Evolutionary conservation across 1,139 yeast genomes (phyloP).

Genomic region (Blastobotrys apis): DNA sequence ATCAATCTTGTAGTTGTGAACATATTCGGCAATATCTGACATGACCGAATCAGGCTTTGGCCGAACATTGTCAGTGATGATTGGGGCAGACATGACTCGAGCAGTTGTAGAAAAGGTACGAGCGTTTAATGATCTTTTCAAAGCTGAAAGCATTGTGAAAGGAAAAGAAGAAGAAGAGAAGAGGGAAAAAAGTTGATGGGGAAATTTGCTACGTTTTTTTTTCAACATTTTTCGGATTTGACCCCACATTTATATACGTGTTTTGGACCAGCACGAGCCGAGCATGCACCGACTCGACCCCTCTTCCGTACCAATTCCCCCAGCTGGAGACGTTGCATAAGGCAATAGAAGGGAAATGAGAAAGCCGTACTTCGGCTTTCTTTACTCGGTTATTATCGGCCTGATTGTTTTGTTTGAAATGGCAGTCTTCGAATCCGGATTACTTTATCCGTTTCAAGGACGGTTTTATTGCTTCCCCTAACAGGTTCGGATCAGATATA

Average conservation of each 20-base stretch:
- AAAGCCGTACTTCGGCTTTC: too few species aligned
- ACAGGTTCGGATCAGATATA: too few species aligned
- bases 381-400: too few species aligned
- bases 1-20: slow-evolving; percentile 45
- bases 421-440: too few species aligned
- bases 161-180: slow-evolving; percentile 2
- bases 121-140: slow-evolving; percentile 5
- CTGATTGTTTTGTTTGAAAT: too few species aligned
- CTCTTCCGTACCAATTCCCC: too few species aligned
- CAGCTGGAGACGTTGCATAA: too few species aligned
- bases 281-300: not conserved
- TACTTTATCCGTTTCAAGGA: too few species aligned
- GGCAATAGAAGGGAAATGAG: too few species aligned
- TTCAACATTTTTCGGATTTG: too few species aligned
- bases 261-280: too few species aligned
- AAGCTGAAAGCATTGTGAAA: slow-evolving; percentile 6
- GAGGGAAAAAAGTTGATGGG: not conserved
- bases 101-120: slow-evolving; percentile 11
- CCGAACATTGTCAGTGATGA: slow-evolving; percentile 43
- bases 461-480: too few species aligned
- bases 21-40: slow-evolving; percentile 47
- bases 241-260: slow-evolving; percentile 12
- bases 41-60: slow-evolving; percentile 50
- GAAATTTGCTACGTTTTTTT: not conserved
- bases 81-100: slow-evolving; percentile 26